Conservation (phyloP, 176 grass and related monocot genomes). For the Alloteropsis semialata region DNA sequence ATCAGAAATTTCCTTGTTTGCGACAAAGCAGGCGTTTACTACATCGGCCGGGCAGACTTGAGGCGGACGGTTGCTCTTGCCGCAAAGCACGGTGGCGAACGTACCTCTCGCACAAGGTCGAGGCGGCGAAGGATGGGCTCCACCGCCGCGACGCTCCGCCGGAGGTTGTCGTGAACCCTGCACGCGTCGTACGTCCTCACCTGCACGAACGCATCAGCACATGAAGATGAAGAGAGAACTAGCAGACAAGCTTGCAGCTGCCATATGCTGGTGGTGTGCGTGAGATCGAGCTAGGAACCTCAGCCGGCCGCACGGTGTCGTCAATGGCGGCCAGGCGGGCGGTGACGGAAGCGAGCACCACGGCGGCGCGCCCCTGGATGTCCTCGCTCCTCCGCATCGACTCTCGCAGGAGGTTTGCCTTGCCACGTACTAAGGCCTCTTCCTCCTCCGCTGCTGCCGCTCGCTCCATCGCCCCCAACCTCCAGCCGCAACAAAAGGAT, state of each 20-base stretch:
- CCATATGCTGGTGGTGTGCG: no score
- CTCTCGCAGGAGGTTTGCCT: not conserved
- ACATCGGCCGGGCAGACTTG: no score
- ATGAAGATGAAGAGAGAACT: no score
- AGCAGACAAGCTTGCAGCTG: no score
- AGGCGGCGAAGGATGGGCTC: not conserved
- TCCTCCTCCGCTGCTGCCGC: not conserved
- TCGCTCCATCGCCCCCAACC: not conserved
- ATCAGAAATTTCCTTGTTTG: no score
- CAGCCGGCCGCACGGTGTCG: constrained; percentile 1
- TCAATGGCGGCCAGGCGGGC: constrained; percentile 16
- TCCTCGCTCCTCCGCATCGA: not conserved
- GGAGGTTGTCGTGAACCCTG: constrained; percentile 18
- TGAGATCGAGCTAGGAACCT: not conserved
- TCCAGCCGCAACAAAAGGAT: no score
- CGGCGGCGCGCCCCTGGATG: not conserved
- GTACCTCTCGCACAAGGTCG: not conserved
- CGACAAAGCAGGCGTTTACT: no score
- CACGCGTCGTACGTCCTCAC: not conserved
- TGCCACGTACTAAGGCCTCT: not conserved
- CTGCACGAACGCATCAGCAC: not conserved
- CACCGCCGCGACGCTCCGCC: not conserved
- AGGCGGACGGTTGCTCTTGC: no score
- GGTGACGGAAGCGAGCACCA: not conserved
- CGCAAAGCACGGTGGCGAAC: no score